These are phyloP conservation scores for Polyplosphaeria fusca DNA, from an alignment of 495 filamentous ascomycete genomes.

Conservation along the genomic window DNA sequence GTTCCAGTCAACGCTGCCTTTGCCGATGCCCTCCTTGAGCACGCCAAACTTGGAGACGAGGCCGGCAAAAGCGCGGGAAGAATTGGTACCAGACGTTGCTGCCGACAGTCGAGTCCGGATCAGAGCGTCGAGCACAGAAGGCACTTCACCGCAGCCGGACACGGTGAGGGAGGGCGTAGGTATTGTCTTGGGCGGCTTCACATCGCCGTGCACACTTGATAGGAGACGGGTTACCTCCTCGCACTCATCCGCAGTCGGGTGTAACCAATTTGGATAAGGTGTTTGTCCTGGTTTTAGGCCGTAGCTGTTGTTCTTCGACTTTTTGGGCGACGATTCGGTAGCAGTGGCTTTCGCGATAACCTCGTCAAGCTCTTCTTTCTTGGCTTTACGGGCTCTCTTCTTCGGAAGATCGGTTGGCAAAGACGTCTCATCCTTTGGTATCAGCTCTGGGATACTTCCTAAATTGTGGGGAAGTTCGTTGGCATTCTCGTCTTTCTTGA, in stretches of 20 bases:
- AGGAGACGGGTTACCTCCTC: slow-evolving; percentile 71
- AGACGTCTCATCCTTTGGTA: slow-evolving; percentile 1
- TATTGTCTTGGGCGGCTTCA: slow-evolving; percentile 62
- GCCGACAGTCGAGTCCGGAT: slow-evolving; percentile 78
- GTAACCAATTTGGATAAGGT: slow-evolving; percentile 68
- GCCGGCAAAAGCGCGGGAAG: slow-evolving; percentile 66
- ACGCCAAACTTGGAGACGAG: slow-evolving; percentile 69
- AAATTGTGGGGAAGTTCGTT: slow-evolving; percentile 42
- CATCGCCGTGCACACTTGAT: slow-evolving; percentile 61
- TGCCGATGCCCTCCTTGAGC: slow-evolving; percentile 57
- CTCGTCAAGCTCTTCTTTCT: slow-evolving; percentile 14
- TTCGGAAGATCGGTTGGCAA: slow-evolving; percentile 17
- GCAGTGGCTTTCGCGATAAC: slow-evolving; percentile 5
- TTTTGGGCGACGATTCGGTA: slow-evolving; percentile 1
- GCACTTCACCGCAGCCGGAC: slow-evolving; percentile 90
- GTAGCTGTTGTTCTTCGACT: slow-evolving; percentile 15
- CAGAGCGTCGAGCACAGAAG: slow-evolving; percentile 84
- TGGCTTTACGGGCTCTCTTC: not conserved
- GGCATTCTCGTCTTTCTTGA: slow-evolving; percentile 34
- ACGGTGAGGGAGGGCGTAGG: slow-evolving; percentile 74
- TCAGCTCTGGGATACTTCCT: slow-evolving; percentile 21
- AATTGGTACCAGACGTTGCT: slow-evolving; percentile 64
- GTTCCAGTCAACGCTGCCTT: slow-evolving; percentile 85
- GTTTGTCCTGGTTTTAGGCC: slow-evolving; percentile 37
- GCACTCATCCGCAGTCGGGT: slow-evolving; percentile 70